Evolutionary conservation across 2,329 filamentous ascomycete genomes (phyloP).

Genomic region (Diplodia scrobiculata): DNA sequence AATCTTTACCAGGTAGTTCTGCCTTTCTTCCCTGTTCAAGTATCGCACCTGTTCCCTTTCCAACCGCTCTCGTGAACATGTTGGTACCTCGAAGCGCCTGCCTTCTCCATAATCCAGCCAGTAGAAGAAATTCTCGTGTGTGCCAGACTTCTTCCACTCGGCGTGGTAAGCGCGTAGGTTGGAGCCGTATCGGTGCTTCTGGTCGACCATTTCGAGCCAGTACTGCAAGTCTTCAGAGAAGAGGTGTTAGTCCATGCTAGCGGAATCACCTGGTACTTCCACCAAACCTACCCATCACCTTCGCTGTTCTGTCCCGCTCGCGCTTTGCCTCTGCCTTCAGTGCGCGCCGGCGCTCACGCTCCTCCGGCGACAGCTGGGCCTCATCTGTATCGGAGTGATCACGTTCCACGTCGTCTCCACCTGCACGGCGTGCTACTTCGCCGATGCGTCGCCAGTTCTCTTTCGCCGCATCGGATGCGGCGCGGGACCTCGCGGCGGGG

Average conservation of each 20-base stretch:
- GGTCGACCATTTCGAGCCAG: constrained; percentile 81
- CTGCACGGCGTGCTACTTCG: constrained; percentile 70
- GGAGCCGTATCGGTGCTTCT: constrained; percentile 83
- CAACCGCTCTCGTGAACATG: constrained; percentile 72
- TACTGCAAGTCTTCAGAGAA: constrained; percentile 66
- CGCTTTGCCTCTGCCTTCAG: constrained; percentile 55
- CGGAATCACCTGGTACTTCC: background rate
- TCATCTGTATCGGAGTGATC: constrained; percentile 54
- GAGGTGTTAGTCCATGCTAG: constrained; percentile 54
- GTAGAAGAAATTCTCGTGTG: constrained; percentile 88
- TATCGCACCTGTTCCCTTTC: constrained; percentile 82
- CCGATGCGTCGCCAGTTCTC: constrained; percentile 76
- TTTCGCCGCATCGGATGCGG: constrained; percentile 53
- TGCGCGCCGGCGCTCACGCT: constrained; percentile 37
- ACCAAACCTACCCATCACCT: constrained; percentile 38
- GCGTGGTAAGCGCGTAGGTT: constrained; percentile 81
- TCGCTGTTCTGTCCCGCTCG: constrained; percentile 66
- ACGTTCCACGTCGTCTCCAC: constrained; percentile 61
- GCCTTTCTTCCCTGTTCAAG: constrained; percentile 76
- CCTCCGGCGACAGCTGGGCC: constrained; percentile 45
- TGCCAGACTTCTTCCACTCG: constrained; percentile 76
- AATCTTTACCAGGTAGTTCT: constrained; percentile 77
- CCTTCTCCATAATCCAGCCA: constrained; percentile 87
- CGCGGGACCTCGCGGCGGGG: constrained; percentile 34
- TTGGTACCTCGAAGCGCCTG: constrained; percentile 66